Evolutionary conservation across 164 flowering plant genomes (phyloP).

Genomic region (Tinospora cordifolia): DNA sequence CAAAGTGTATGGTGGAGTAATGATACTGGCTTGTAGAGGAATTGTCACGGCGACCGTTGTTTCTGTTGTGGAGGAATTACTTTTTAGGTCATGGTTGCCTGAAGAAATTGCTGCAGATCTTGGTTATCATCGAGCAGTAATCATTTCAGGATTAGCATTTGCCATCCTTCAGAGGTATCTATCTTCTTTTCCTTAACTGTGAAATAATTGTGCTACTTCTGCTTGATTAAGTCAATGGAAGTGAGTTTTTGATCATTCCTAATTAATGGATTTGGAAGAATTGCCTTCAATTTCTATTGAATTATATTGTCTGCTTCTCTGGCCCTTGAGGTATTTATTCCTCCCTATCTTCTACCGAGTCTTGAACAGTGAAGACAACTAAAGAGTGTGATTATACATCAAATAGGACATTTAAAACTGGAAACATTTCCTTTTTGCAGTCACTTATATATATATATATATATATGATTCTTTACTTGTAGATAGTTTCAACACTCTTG

Average conservation of each 20-base stretch:
- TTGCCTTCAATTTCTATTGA: neutral
- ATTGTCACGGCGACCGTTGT: conserved; percentile 49
- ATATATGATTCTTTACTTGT: neutral
- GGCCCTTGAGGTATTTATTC: neutral
- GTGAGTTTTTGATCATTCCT: neutral
- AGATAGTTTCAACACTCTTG: too few relatives aligned
- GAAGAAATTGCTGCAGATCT: conserved; percentile 75
- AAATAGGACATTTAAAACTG: neutral
- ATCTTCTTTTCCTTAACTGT: conserved; percentile 6
- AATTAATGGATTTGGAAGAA: neutral
- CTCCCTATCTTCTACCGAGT: neutral
- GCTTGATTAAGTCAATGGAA: neutral
- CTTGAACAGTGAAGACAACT: neutral
- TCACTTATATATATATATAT: neutral
- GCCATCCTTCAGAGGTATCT: conserved; percentile 73
- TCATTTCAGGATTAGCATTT: conserved; percentile 76
- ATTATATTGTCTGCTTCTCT: neutral
- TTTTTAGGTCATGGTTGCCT: conserved; percentile 89
- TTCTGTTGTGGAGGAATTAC: conserved; percentile 72
- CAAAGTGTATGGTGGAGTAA: conserved; percentile 36
- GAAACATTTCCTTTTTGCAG: neutral
- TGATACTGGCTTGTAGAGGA: conserved; percentile 43
- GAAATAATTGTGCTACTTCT: neutral
- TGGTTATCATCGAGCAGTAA: conserved; percentile 64
- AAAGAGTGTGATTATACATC: neutral